phyloP scores from a whole-genome alignment of 2,329 filamentous ascomycete species.

The Xenoacremonium recifei region DNA sequence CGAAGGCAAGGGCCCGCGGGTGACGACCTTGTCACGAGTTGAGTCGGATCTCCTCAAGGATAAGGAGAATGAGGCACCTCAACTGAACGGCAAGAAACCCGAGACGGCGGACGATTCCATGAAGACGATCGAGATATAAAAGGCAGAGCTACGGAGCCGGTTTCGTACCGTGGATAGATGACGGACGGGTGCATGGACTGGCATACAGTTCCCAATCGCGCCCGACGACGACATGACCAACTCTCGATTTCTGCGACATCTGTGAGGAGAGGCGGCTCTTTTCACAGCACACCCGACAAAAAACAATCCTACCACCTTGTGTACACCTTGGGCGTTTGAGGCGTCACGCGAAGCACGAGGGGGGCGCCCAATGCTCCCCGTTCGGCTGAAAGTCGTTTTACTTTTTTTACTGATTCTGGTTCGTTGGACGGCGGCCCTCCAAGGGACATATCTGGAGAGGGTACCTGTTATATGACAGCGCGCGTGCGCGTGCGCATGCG shows the following conservation, averaged over 20 bases:
- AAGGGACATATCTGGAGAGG: background rate
- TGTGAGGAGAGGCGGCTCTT: conserved; percentile 18
- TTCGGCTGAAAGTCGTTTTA: conserved; percentile 20
- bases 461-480: conserved; percentile 4
- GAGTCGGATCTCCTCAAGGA: conserved; percentile 36
- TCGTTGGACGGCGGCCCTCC: conserved; percentile 4
- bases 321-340: conserved; percentile 25
- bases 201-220: too few species aligned
- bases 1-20: conserved; percentile 35
- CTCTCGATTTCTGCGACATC: conserved; percentile 34
- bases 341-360: conserved; percentile 26
- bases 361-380: too few species aligned
- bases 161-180: conserved; percentile 19
- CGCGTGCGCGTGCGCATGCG: too few species aligned
- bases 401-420: conserved; percentile 13
- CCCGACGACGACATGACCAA: conserved; percentile 27
- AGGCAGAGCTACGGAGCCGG: conserved; percentile 7
- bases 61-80: conserved; percentile 40
- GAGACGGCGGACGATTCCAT: conserved; percentile 49
- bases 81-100: conserved; percentile 44
- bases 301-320: conserved; percentile 5
- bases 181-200: conserved; percentile 21
- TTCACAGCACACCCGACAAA: too few species aligned
- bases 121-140: conserved; percentile 62
- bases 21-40: conserved; percentile 32